These are phyloP conservation scores for Herpotrichia juniperi DNA, from an alignment of 2,329 filamentous ascomycete species.

Conservation along the genomic window DNA sequence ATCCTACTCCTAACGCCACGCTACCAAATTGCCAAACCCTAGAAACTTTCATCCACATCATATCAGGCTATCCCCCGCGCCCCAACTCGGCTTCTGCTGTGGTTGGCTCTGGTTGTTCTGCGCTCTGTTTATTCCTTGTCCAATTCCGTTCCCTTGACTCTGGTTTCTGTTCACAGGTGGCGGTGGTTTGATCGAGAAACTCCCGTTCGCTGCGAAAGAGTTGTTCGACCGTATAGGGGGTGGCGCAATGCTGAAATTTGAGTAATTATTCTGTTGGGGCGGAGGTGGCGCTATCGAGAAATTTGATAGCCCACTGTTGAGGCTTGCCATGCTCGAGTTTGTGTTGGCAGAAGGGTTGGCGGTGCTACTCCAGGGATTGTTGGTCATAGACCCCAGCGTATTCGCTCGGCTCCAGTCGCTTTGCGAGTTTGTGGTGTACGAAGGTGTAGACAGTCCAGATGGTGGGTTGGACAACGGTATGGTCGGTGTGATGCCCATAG, in stretches of 20 bases:
- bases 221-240: slow-evolving; percentile 30
- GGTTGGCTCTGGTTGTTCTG: slow-evolving; percentile 25
- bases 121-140: slow-evolving; percentile 22
- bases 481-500: slow-evolving; percentile 5
- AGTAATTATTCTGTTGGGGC: slow-evolving; percentile 33
- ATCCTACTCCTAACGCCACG: not conserved
- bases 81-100: slow-evolving; percentile 17
- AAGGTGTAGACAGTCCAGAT: slow-evolving; percentile 27
- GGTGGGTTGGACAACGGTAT: slow-evolving; percentile 1
- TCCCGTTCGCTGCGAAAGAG: slow-evolving; percentile 17
- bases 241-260: slow-evolving; percentile 47
- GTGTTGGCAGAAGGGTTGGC: slow-evolving; percentile 7
- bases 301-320: slow-evolving; percentile 38
- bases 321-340: slow-evolving; percentile 6
- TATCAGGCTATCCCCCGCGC: slow-evolving; percentile 35
- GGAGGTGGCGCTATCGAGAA: slow-evolving; percentile 50
- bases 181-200: slow-evolving; percentile 38
- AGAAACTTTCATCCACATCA: slow-evolving; percentile 10
- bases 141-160: slow-evolving; percentile 31
- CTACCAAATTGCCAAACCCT: too few relatives aligned
- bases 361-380: slow-evolving; percentile 32
- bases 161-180: slow-evolving; percentile 26
- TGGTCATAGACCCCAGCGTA: slow-evolving; percentile 15
- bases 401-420: slow-evolving; percentile 38
- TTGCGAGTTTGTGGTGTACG: slow-evolving; percentile 24